Evolutionary conservation across 164 flowering plant genomes (phyloP).

Genomic region (Stephania japonica): DNA sequence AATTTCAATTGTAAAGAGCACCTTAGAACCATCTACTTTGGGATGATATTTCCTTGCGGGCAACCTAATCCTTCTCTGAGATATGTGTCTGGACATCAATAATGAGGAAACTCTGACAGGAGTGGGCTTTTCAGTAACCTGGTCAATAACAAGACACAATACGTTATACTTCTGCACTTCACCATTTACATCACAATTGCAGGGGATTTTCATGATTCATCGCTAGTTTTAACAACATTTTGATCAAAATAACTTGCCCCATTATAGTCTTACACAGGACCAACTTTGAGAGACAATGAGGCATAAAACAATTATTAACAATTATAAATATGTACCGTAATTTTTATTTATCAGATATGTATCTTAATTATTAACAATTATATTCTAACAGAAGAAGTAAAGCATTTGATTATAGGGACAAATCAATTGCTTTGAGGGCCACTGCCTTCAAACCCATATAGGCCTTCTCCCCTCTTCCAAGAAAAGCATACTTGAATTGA

Average conservation of each 20-base stretch:
- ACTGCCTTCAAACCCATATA: not conserved
- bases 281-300: not conserved
- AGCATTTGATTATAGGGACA: not conserved
- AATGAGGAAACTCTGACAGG: slow-evolving; percentile 79
- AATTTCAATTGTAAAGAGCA: slow-evolving; percentile 13
- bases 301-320: not conserved
- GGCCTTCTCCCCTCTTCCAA: not conserved
- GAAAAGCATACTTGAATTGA: not conserved
- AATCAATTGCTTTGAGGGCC: not conserved
- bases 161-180: not conserved
- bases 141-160: slow-evolving; percentile 5
- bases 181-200: not conserved
- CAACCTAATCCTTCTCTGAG: slow-evolving; percentile 73
- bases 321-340: not conserved
- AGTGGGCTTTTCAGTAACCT: slow-evolving; percentile 83
- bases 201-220: not conserved
- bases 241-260: not conserved
- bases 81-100: slow-evolving; percentile 76
- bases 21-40: slow-evolving; percentile 70
- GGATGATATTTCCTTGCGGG: slow-evolving; percentile 88
- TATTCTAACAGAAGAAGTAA: not conserved
- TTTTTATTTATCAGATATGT: too few species aligned
- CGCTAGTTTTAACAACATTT: not conserved
- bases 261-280: not conserved
- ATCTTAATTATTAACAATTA: too few species aligned